Evolutionary conservation across 345 rosid species (phyloP).

Genomic region (Salix exigua): DNA sequence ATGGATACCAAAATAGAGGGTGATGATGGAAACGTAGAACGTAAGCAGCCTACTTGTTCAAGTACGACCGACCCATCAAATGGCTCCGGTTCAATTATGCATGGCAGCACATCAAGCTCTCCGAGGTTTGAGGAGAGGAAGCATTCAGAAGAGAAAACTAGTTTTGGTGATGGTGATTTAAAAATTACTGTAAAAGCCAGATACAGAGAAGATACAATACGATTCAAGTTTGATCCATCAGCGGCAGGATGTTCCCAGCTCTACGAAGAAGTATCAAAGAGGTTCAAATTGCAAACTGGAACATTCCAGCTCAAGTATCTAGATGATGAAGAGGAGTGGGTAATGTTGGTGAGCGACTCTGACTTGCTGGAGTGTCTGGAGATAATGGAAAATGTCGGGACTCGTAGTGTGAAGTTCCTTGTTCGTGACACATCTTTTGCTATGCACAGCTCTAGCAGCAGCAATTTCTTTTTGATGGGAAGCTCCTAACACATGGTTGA

Average conservation of each 20-base stretch:
- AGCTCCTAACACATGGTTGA: constrained; percentile 14
- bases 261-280: constrained; percentile 66
- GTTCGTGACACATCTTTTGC: constrained; percentile 50
- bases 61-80: constrained; percentile 69
- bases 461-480: constrained; percentile 48
- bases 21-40: constrained; percentile 39
- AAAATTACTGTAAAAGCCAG: constrained; percentile 70
- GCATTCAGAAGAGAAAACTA: constrained; percentile 30
- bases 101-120: constrained; percentile 52
- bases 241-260: constrained; percentile 58
- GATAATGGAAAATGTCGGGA: constrained; percentile 54
- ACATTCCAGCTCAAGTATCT: constrained; percentile 76
- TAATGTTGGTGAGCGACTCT: constrained; percentile 60
- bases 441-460: constrained; percentile 63
- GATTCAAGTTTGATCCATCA: constrained; percentile 72
- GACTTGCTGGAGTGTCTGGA: constrained; percentile 86
- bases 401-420: constrained; percentile 55
- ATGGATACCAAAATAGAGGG: constrained; percentile 37
- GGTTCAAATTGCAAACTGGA: constrained; percentile 66
- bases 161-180: constrained; percentile 35
- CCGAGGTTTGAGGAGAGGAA: constrained; percentile 46
- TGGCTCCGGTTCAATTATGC: constrained; percentile 51
- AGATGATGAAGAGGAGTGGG: constrained; percentile 95
- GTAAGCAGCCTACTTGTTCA: constrained; percentile 44
- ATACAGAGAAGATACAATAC: constrained; percentile 61